phyloP scores from a whole-genome alignment of 495 filamentous ascomycete species.

The Recurvomyces mirabilis region DNA sequence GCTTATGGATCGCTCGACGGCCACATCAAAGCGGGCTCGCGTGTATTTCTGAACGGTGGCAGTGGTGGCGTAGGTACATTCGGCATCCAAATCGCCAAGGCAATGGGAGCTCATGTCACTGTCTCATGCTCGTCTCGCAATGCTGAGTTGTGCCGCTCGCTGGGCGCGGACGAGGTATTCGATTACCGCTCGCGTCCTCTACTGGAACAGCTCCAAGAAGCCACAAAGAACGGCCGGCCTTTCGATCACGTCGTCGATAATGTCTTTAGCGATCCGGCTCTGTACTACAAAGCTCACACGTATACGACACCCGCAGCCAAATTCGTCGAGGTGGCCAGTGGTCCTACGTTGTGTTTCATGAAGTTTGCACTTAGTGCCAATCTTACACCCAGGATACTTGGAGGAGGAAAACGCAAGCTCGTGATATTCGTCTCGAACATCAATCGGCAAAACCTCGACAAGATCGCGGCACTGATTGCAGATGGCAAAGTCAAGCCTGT shows the following conservation, averaged over 20 bases:
- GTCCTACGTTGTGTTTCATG: conserved; percentile 8
- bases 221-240: conserved; percentile 22
- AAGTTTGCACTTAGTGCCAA: conserved; percentile 1
- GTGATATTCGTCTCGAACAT: conserved; percentile 22
- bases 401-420: conserved; percentile 22
- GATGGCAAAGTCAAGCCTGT: conserved; percentile 51
- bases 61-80: conserved; percentile 52
- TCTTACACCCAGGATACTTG: conserved; percentile 22
- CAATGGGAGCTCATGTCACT: conserved; percentile 50
- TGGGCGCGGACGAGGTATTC: conserved; percentile 24
- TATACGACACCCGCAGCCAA: conserved; percentile 18
- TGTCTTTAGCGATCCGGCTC: conserved; percentile 12
- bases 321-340: conserved; percentile 18
- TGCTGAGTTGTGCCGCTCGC: conserved; percentile 33
- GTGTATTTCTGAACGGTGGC: conserved; percentile 58
- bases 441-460: conserved; percentile 39
- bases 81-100: conserved; percentile 57
- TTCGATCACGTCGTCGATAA: conserved; percentile 24
- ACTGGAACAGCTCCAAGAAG: conserved; percentile 21
- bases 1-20: conserved; percentile 49
- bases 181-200: conserved; percentile 20
- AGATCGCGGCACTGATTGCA: conserved; percentile 48
- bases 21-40: conserved; percentile 41
- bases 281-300: conserved; percentile 21
- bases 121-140: conserved; percentile 49